Conservation (phyloP, 2,329 filamentous ascomycete species). For the Septoria linicola region DNA sequence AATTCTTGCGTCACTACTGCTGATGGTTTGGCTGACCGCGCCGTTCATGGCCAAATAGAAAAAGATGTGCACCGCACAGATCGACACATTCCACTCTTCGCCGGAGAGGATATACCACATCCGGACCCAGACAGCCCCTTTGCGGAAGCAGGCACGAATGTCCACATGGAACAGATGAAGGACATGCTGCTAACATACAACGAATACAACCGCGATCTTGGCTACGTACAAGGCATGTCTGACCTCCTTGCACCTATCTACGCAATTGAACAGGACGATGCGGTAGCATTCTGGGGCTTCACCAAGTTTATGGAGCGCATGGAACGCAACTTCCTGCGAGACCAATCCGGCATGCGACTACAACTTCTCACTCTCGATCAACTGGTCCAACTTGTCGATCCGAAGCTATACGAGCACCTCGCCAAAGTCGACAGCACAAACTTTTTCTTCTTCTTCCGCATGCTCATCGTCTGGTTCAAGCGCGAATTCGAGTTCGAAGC, state of each 20-base stretch:
- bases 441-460: slow-evolving; percentile 99
- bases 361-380: slow-evolving; percentile 91
- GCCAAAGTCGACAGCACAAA: slow-evolving; percentile 92
- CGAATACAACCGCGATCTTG: slow-evolving; percentile 91
- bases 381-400: slow-evolving; percentile 94
- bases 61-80: slow-evolving; percentile 98
- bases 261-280: slow-evolving; percentile 95
- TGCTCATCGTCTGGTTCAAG: slow-evolving; percentile 99
- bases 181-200: slow-evolving; percentile 99
- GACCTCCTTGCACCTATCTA: slow-evolving; percentile 95
- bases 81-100: slow-evolving; percentile 89
- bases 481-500: slow-evolving; percentile 91
- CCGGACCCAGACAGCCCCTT: slow-evolving; percentile 96
- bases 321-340: slow-evolving; percentile 93
- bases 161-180: slow-evolving; percentile 98
- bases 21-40: slow-evolving; percentile 43
- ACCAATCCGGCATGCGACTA: slow-evolving; percentile 92
- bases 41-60: slow-evolving; percentile 62
- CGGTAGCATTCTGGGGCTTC: slow-evolving; percentile 95
- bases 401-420: slow-evolving; percentile 86
- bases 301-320: slow-evolving; percentile 95
- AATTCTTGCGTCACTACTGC: slow-evolving; percentile 24
- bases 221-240: slow-evolving; percentile 98
- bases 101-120: slow-evolving; percentile 93
- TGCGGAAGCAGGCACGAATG: slow-evolving; percentile 87